phyloP scores from a whole-genome alignment of 1,284 basidiomycete genomes.

The Lignosus rhinocerotis region DNA sequence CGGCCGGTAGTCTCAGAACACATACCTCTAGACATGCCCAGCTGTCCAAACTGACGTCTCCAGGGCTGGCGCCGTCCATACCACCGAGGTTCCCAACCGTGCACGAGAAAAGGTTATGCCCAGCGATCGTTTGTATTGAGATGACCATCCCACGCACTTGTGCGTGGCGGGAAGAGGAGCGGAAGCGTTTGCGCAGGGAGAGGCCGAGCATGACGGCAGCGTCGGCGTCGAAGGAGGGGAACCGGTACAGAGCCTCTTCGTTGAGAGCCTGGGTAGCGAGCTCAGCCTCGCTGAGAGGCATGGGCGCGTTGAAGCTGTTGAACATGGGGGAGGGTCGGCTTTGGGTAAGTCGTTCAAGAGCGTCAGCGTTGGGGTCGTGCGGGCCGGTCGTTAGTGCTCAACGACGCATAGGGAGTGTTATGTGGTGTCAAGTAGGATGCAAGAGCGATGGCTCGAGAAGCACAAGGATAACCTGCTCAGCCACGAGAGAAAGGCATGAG shows the following conservation, averaged over 20 bases:
- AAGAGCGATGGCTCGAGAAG: neutral
- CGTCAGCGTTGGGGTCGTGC: neutral
- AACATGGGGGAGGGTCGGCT: constrained; percentile 37
- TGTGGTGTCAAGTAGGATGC: neutral
- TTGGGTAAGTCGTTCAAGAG: constrained; percentile 12
- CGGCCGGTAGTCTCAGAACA: neutral
- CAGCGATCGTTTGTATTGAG: constrained; percentile 73
- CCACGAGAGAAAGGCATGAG: constrained; percentile 1
- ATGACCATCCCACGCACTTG: constrained; percentile 80
- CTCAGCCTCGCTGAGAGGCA: constrained; percentile 67
- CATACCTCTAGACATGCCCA: constrained; percentile 67
- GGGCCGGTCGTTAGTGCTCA: neutral
- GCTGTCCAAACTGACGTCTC: constrained; percentile 77
- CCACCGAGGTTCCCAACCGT: constrained; percentile 77
- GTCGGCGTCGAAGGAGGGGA: constrained; percentile 68
- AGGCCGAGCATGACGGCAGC: constrained; percentile 81
- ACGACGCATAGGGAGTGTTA: neutral
- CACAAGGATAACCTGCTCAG: neutral
- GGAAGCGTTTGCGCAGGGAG: constrained; percentile 77
- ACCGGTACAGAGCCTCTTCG: constrained; percentile 69
- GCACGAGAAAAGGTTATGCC: constrained; percentile 77
- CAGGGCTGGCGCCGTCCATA: constrained; percentile 47
- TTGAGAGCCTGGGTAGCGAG: constrained; percentile 66
- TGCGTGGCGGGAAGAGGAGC: constrained; percentile 65
- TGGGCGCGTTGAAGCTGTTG: constrained; percentile 53